These are phyloP conservation scores for Fusarium illudens DNA, from an alignment of 2,329 filamentous ascomycete genomes.

Conservation along the genomic window DNA sequence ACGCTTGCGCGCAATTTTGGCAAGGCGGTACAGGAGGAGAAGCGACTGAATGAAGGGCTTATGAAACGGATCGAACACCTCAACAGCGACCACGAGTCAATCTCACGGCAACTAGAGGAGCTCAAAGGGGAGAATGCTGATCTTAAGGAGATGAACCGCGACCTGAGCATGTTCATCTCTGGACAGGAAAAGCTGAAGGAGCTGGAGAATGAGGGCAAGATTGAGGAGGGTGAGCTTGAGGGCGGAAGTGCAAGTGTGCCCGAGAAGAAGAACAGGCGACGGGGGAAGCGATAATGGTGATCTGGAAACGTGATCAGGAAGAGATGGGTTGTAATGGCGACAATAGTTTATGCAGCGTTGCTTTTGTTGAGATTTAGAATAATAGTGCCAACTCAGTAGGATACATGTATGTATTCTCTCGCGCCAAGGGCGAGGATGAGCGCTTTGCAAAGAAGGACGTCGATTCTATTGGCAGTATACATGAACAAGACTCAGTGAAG, in stretches of 20 bases:
- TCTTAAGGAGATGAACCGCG: constrained; percentile 84
- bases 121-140: constrained; percentile 73
- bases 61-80: constrained; percentile 83
- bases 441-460: background rate
- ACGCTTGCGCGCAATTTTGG: constrained; percentile 79
- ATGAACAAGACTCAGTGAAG: background rate
- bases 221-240: constrained; percentile 75
- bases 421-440: background rate
- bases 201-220: constrained; percentile 67
- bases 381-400: background rate
- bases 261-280: constrained; percentile 65
- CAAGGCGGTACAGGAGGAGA: constrained; percentile 84
- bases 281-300: constrained; percentile 50
- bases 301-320: background rate
- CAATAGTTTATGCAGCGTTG: background rate
- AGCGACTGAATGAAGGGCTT: constrained; percentile 81
- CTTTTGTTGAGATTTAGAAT: background rate
- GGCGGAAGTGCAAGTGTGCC: constrained; percentile 76
- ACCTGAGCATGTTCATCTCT: constrained; percentile 87
- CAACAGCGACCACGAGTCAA: constrained; percentile 65
- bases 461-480: background rate
- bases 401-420: background rate
- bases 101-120: constrained; percentile 65
- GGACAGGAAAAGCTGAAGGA: constrained; percentile 82
- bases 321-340: background rate